Percentiles rank a stretch among this genome's conserved stretches.
These are phyloP conservation scores for Tolypocladium inflatum DNA, from an alignment of 2,329 filamentous ascomycete genomes.

Conservation along the genomic window DNA sequence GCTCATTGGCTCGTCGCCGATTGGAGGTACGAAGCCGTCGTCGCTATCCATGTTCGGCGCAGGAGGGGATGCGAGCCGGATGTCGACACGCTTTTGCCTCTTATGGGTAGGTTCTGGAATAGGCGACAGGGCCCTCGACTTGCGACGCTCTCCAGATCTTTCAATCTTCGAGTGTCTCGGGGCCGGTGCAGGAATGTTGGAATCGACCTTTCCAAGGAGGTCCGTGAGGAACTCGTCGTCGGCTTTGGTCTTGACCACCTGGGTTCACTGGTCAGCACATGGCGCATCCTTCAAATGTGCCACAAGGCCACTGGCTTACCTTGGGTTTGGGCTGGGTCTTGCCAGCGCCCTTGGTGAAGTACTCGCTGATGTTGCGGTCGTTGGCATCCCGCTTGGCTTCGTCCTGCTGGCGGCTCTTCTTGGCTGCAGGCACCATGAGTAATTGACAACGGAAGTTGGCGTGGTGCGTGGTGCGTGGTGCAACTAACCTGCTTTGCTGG, in stretches of 20 bases:
- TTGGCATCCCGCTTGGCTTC: slow-evolving; percentile 77
- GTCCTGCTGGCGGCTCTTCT: slow-evolving; percentile 82
- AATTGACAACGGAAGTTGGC: not conserved
- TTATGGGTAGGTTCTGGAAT: slow-evolving; percentile 47
- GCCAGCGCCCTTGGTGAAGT: slow-evolving; percentile 71
- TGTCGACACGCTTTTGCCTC: slow-evolving; percentile 44
- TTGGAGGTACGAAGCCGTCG: slow-evolving; percentile 42
- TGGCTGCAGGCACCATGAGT: slow-evolving; percentile 42
- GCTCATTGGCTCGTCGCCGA: slow-evolving; percentile 52
- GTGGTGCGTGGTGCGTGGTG: not conserved
- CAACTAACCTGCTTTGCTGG: slow-evolving; percentile 40
- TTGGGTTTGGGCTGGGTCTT: slow-evolving; percentile 68
- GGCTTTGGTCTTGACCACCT: slow-evolving; percentile 73
- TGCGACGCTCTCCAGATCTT: slow-evolving; percentile 67
- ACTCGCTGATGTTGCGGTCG: slow-evolving; percentile 87
- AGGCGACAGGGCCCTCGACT: slow-evolving; percentile 72
- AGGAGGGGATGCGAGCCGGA: slow-evolving; percentile 34
- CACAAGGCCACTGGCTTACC: slow-evolving; percentile 31
- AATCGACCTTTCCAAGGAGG: slow-evolving; percentile 80
- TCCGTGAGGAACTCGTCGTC: slow-evolving; percentile 82
- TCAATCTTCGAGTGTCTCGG: slow-evolving; percentile 52
- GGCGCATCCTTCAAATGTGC: not conserved
- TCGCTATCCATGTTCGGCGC: slow-evolving; percentile 40
- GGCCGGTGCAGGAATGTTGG: slow-evolving; percentile 50
- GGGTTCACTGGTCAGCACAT: slow-evolving; percentile 2